phyloP scores from a whole-genome alignment of 176 grass and related monocot genomes.

The Typha latifolia region DNA sequence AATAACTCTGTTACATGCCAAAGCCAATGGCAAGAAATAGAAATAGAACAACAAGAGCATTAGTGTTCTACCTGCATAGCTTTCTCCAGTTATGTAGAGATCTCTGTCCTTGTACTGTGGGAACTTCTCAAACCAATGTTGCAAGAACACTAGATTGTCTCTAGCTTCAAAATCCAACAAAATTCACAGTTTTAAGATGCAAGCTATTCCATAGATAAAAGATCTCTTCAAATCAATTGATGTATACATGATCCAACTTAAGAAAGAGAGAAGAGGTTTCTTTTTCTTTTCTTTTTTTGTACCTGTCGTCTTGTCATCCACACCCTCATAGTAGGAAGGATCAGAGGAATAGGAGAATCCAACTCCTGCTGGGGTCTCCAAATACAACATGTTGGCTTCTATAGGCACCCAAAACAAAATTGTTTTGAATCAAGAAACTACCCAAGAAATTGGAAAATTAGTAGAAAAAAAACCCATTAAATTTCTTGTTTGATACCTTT shows the following conservation, averaged over 20 bases:
- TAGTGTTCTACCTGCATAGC: conserved; percentile 58
- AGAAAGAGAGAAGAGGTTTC: not conserved
- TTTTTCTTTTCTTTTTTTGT: not conserved
- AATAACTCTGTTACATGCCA: not conserved
- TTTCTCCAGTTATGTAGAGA: conserved; percentile 92
- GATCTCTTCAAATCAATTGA: not conserved
- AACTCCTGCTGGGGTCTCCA: conserved; percentile 86
- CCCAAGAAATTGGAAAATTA: conserved; percentile 5
- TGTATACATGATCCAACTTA: not conserved
- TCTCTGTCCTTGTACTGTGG: conserved; percentile 72
- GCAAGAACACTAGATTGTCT: conserved; percentile 88
- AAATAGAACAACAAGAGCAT: not conserved
- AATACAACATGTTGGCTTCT: conserved; percentile 89
- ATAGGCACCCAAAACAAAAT: conserved; percentile 20
- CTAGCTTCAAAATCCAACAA: conserved; percentile 55
- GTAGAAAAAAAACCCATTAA: no score
- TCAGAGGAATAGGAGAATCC: conserved; percentile 77
- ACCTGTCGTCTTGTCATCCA: conserved; percentile 85
- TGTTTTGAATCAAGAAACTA: not conserved
- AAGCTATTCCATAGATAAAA: not conserved
- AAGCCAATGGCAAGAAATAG: not conserved
- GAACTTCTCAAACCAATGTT: conserved; percentile 86
- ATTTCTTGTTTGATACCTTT: conserved; percentile 45
- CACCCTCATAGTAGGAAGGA: conserved; percentile 53
- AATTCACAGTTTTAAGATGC: conserved; percentile 1